These are phyloP conservation scores for Eucalyptus tenuipes DNA, from an alignment of 345 rosid genomes.

Conservation along the genomic window DNA sequence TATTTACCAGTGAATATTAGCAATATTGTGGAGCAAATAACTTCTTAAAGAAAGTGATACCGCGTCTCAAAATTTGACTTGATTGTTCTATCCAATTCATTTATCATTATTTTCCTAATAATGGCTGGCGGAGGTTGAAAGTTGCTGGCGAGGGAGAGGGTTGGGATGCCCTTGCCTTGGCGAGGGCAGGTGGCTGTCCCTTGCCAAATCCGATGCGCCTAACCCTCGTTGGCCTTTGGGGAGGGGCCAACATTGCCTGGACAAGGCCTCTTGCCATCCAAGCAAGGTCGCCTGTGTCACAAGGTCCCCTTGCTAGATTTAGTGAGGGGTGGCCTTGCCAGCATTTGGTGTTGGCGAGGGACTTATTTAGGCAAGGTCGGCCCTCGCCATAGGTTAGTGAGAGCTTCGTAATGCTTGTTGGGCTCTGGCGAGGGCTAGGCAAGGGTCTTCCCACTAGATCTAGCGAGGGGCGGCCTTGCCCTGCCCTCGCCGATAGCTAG, in stretches of 20 bases:
- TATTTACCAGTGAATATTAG: rapidly evolving
- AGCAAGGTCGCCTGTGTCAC: rapidly evolving
- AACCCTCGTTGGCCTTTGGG: rapidly evolving
- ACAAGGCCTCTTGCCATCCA: rapidly evolving
- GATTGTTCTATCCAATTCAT: rapidly evolving
- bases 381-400: rapidly evolving
- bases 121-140: rapidly evolving
- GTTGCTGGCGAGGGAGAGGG: rapidly evolving
- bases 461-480: rapidly evolving
- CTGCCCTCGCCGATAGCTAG: rapidly evolving
- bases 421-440: rapidly evolving
- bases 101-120: no score
- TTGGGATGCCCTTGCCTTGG: no score
- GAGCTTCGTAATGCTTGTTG: rapidly evolving
- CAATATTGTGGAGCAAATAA: no score
- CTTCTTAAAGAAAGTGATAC: rapidly evolving
- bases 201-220: rapidly evolving
- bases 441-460: rapidly evolving
- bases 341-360: rapidly evolving
- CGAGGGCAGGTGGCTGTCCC: no score
- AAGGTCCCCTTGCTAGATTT: no score
- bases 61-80: no score
- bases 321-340: no score
- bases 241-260: rapidly evolving
- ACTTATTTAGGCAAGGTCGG: rapidly evolving